Base-by-base conservation (phyloP, 2,329 filamentous ascomycete genomes). In the Colletotrichum sp. region DNA sequence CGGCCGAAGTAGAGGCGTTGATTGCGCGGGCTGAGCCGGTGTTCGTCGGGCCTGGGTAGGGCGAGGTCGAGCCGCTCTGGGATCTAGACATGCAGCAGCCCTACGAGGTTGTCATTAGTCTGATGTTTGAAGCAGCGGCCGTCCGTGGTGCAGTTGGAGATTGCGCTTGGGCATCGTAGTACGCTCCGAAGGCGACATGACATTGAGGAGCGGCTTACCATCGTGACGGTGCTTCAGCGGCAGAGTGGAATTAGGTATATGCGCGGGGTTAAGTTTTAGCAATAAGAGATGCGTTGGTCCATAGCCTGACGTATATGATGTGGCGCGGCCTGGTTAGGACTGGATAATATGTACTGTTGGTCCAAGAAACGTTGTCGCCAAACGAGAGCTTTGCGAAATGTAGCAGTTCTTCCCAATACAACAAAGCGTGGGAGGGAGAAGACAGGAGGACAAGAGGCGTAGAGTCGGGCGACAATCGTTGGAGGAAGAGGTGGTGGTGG, bases 51-150 rank as follows among this genome's bases (percentile, higher is more conserved):
- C 87, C 88, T 11, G 88, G 87, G 76, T 91, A 91, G 27, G 90
- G 89, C 66, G 89, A 90, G 81, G 89, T 90, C 13, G 88, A 86
- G 75, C 59, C 30, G 8, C 87, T 88, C 30, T 86, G 84, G 39
- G 88, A 85, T 64, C 85, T 86, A 59, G 90, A 92, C 80, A 91
- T 86, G 81, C 90, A 92, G 83, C 91, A 92, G 80, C 91, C 91
- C 91, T 91, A 76, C 3, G 9, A 52, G 63, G n/a, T n/a, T 25
- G 60, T n/a, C 44, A 57, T 69, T 39, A 72, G 61, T 61, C 16
- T 61, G 66, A 34, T 48, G 36, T 52, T n/a, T 48, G 39, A 64
- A 9, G 32, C 22, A 15, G 22, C 61, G 13, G 25, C 6, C 61
- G 32, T 34, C 52, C 32, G 34, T n/a, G 27, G 28, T 30, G 68